Evolutionary conservation across 148 eudicot genomes (phyloP), one percentile per base, ranked within the genome.

Genomic region (Chenopodium formosanum): DNA sequence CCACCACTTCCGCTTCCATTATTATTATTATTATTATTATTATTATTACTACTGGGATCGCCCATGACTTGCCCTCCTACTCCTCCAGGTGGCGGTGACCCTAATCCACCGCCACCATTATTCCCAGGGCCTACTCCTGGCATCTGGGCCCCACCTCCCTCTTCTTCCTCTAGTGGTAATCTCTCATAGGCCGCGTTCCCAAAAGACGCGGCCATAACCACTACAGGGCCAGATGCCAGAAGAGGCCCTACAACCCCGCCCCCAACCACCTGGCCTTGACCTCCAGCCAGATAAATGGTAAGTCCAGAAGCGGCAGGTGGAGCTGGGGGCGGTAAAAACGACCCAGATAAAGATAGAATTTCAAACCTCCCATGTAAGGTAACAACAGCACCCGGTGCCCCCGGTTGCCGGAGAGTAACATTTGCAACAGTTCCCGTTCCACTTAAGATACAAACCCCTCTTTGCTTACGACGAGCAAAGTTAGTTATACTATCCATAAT

Each of bases 121-220:
- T n/a, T 22, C 34, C 52, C 79, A 1, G 52, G 70, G 47, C 77
- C 76, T 53, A 37, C 46, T 3, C 84, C 81, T 40, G 75, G 58
- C 67, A 70, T 70, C 64, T 46, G 84, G 11, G 65, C 73, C 78
- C 81, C 85, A 83, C 65, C 65, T n/a, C 37, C 75, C 14, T 84
- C 87, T 0, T 81, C 89, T 16, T 84, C 86, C 22, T 87, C 89
- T 0, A 87, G 56, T 1, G 89, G 89, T 0, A 87, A 47, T 50
- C 89, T 75, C 27, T 87, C 89, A 68, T 87, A 87, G 75, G 89
- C 86, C 25, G 89, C 89, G 83, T 87, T 87, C 37, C 89, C 89
- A 58, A 87, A 87, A 2, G 89, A 87, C 7, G 89, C 89, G 23
- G 89, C 89, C 89, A 87, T 87, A 69, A 87, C 82, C 22, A 87